Percentiles rank a stretch among this genome's conserved stretches.
Evolutionary conservation across 23 red algal species (phyloP).

Genomic region (Pyropia haitanensis): DNA sequence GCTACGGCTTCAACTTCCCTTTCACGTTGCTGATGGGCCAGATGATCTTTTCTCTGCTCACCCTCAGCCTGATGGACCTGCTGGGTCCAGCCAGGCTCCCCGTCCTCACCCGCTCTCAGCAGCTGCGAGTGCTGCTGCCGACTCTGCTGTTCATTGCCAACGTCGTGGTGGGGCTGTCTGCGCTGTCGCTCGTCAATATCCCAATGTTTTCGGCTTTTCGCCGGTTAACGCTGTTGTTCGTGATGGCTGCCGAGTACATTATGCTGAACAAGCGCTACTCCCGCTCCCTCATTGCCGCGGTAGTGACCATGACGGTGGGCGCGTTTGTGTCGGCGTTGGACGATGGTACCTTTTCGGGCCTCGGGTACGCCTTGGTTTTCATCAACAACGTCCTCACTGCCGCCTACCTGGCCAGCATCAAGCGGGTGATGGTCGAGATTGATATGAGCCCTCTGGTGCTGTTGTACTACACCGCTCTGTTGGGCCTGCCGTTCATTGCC

Average conservation of each 20-base stretch:
- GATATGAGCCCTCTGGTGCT: conserved; percentile 55
- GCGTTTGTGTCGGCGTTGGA: conserved; percentile 85
- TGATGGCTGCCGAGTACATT: conserved; percentile 84
- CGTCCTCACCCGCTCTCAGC: conserved; percentile 16
- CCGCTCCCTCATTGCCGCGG: conserved; percentile 36
- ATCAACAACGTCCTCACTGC: conserved; percentile 90
- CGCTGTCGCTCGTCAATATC: conserved; percentile 77
- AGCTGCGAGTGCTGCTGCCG: conserved; percentile 23
- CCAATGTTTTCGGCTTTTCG: conserved; percentile 99
- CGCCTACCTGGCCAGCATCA: conserved; percentile 80
- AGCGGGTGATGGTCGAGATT: conserved; percentile 52
- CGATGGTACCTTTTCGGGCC: conserved; percentile 62
- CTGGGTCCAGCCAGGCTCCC: background rate
- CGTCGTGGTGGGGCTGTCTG: conserved; percentile 71
- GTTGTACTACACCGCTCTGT: conserved; percentile 65
- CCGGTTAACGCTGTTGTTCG: conserved; percentile 79
- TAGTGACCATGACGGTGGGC: conserved; percentile 72
- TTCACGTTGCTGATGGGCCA: conserved; percentile 62
- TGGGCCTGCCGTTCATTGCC: conserved; percentile 53
- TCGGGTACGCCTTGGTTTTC: conserved; percentile 84
- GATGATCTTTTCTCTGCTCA: conserved; percentile 28
- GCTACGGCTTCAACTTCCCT: conserved; percentile 70
- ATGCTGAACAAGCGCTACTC: conserved; percentile 60
- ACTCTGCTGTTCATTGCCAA: conserved; percentile 59
- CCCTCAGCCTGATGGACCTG: conserved; percentile 11